Conservation (phyloP, 129 eudicot genomes). For the Apium graveolens region DNA sequence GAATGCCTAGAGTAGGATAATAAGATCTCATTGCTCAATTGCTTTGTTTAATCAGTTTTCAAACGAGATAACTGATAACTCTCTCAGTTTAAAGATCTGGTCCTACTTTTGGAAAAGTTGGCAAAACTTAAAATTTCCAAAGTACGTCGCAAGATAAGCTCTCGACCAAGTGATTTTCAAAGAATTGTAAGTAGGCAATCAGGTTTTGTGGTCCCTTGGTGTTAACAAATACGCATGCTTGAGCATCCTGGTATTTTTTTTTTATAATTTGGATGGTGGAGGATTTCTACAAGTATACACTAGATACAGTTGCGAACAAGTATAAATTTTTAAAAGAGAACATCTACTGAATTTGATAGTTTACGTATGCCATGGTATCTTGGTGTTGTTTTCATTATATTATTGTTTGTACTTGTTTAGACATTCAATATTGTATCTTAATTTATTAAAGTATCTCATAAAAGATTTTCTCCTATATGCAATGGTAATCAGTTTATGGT, state of each 20-base stretch:
- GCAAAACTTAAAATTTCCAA: background rate
- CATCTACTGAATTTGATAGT: background rate
- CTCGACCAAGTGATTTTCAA: background rate
- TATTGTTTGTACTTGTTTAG: background rate
- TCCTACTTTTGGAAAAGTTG: background rate
- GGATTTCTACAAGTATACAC: background rate
- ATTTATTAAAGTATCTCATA: background rate
- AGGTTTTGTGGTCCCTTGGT: background rate
- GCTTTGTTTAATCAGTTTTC: background rate
- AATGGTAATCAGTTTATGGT: background rate
- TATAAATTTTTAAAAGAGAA: constrained; percentile 5
- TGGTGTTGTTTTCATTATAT: background rate
- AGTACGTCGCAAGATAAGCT: background rate
- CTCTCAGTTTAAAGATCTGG: background rate
- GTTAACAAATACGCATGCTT: background rate
- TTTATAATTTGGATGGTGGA: background rate
- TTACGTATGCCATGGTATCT: background rate
- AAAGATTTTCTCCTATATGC: background rate
- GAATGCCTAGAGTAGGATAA: background rate
- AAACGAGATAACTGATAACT: background rate
- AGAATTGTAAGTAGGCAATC: background rate
- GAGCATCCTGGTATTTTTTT: background rate
- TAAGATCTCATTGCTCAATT: background rate
- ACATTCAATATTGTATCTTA: background rate
- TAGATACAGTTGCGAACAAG: background rate